A percentile compares a stretch with the other conserved stretches of the same genome.
These are phyloP conservation scores for Myxozyma sirexii DNA, from an alignment of 805 yeast genomes.

Conservation along the genomic window DNA sequence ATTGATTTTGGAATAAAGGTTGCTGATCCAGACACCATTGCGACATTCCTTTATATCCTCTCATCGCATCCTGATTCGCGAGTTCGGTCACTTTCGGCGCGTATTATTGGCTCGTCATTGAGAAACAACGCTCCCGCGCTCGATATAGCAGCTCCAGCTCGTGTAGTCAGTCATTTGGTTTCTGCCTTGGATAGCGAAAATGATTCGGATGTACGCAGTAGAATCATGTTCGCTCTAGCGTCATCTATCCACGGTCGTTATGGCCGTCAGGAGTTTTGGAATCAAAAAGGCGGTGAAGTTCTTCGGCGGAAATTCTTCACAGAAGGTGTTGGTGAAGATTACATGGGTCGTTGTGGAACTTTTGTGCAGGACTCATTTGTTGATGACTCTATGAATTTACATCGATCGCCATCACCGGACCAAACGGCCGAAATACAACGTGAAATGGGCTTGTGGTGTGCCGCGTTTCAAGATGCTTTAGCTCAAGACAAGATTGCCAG, in stretches of 20 bases:
- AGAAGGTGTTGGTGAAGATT: slow-evolving; percentile 12
- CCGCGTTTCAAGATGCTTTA: slow-evolving; percentile 30
- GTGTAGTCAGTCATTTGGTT: slow-evolving; percentile 23
- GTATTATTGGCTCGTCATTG: slow-evolving; percentile 66
- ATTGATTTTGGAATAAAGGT: slow-evolving; percentile 58
- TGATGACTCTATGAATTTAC: slow-evolving; percentile 11
- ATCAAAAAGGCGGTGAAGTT: slow-evolving; percentile 24
- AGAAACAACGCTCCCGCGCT: slow-evolving; percentile 74
- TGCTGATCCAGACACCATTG: slow-evolving; percentile 38
- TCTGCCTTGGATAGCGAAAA: slow-evolving; percentile 26
- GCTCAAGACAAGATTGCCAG: slow-evolving; percentile 15
- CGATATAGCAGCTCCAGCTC: slow-evolving; percentile 33
- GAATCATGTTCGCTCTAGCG: slow-evolving; percentile 37
- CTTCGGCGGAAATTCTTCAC: slow-evolving; percentile 25
- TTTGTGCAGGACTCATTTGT: slow-evolving; percentile 32
- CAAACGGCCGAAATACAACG: not conserved
- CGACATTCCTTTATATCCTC: slow-evolving; percentile 29
- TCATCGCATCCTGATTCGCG: slow-evolving; percentile 27
- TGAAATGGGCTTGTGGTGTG: slow-evolving; percentile 31
- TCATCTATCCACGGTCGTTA: slow-evolving; percentile 32
- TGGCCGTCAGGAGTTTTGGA: slow-evolving; percentile 32
- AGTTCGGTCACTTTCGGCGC: slow-evolving; percentile 54
- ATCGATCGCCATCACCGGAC: not conserved
- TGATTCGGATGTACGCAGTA: slow-evolving; percentile 21
- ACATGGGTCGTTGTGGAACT: slow-evolving; percentile 27